These are phyloP conservation scores for Didymella segeticola DNA, from an alignment of 2,329 filamentous ascomycete genomes.

Conservation along the genomic window DNA sequence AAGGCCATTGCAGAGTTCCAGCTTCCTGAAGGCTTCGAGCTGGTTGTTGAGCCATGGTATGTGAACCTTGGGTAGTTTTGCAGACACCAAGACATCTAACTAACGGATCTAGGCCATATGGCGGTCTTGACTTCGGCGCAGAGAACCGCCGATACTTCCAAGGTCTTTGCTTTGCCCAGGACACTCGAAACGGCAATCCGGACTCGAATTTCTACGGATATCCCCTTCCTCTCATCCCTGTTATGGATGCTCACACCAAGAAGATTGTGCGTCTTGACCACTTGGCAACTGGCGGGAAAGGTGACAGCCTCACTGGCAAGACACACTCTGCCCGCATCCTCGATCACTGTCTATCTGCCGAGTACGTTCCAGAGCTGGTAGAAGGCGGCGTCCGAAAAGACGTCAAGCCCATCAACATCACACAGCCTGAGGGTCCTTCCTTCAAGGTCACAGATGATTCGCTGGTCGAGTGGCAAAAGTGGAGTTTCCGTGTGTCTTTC, in stretches of 20 bases:
- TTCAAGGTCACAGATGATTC: constrained; percentile 62
- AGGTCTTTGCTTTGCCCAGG: constrained; percentile 61
- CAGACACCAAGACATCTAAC: constrained; percentile 5
- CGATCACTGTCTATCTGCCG: constrained; percentile 59
- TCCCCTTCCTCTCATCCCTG: constrained; percentile 46
- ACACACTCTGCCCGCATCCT: constrained; percentile 48
- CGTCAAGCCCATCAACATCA: constrained; percentile 73
- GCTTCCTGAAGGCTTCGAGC: constrained; percentile 62
- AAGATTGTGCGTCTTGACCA: constrained; percentile 47
- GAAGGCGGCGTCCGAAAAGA: constrained; percentile 49
- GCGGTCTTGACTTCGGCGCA: constrained; percentile 57
- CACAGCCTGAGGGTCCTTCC: constrained; percentile 72
- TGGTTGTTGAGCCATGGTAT: constrained; percentile 61
- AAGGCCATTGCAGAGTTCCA: constrained; percentile 59
- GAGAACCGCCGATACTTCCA: constrained; percentile 61
- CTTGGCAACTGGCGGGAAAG: constrained; percentile 49
- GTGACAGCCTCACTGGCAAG: constrained; percentile 47
- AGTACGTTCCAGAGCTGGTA: constrained; percentile 57
- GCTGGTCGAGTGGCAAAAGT: constrained; percentile 57
- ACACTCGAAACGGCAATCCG: constrained; percentile 53
- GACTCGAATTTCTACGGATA: constrained; percentile 52
- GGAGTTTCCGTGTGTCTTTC: constrained; percentile 51
- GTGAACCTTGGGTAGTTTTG: constrained; percentile 8
- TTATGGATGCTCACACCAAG: constrained; percentile 46
- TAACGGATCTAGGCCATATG: constrained; percentile 53